Evolutionary conservation across 2,329 filamentous ascomycete species (phyloP).

Genomic region (Cryphonectria naterciae): DNA sequence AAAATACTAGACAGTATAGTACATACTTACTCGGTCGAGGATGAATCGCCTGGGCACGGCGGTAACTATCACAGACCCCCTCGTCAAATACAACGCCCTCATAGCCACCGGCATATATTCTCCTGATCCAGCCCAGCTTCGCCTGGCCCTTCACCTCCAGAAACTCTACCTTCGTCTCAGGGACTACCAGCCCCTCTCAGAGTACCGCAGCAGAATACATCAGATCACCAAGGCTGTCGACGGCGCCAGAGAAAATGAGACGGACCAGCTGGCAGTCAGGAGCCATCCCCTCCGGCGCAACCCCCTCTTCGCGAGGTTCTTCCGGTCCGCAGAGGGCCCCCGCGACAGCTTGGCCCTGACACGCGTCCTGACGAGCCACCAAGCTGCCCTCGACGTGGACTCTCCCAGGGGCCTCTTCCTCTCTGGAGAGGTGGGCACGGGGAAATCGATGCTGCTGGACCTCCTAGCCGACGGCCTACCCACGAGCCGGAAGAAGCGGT

Average conservation of each 20-base stretch:
- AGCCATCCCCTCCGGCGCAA: conserved; percentile 62
- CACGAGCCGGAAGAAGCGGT: conserved; percentile 71
- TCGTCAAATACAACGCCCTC: conserved; percentile 76
- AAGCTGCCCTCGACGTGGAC: conserved; percentile 71
- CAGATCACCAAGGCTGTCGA: conserved; percentile 58
- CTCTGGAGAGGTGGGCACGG: conserved; percentile 80
- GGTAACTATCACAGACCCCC: conserved; percentile 69
- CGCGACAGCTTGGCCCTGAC: conserved; percentile 68
- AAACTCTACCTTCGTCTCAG: conserved; percentile 76
- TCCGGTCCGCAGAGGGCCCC: conserved; percentile 56
- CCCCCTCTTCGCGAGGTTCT: conserved; percentile 62
- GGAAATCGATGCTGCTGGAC: conserved; percentile 85
- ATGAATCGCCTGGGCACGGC: conserved; percentile 49
- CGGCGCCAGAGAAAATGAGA: conserved; percentile 38
- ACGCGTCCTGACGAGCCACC: conserved; percentile 69
- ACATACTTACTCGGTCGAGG: neutral
- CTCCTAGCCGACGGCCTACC: conserved; percentile 79
- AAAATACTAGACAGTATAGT: neutral
- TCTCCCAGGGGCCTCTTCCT: conserved; percentile 77
- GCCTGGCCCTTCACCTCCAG: conserved; percentile 75
- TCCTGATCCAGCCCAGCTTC: conserved; percentile 73
- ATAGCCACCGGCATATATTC: conserved; percentile 68
- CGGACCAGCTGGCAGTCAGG: conserved; percentile 50
- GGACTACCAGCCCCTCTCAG: conserved; percentile 74
- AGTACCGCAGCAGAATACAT: conserved; percentile 69